Base-by-base conservation (phyloP, 306 rosid species). In the Ormosia semicastrata region DNA sequence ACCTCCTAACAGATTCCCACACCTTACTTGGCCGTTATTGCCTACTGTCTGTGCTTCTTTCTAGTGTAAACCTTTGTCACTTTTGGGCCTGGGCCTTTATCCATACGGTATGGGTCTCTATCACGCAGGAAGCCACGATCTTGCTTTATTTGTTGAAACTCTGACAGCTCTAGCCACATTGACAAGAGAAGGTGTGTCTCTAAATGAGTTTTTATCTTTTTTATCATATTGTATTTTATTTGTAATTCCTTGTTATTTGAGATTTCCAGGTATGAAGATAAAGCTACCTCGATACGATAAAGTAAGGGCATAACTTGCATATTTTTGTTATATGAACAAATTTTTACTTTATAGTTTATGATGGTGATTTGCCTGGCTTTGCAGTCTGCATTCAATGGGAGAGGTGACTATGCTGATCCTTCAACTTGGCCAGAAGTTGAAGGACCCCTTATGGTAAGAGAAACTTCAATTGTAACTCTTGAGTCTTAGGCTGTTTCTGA, bases 71-170 rank as follows among this genome's bases (percentile, higher is more conserved):
- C n/a, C n/a, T n/a, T n/a, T n/a, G n/a, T n/a, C n/a, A n/a, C n/a
- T n/a, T n/a, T n/a, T n/a, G n/a, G n/a, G n/a, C n/a, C n/a, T n/a
- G n/a, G n/a, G n/a, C n/a, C n/a, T n/a, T n/a, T n/a, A n/a, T n/a
- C n/a, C n/a, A n/a, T n/a, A n/a, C n/a, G n/a, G n/a, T n/a, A n/a
- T n/a, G n/a, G n/a, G n/a, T n/a, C n/a, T n/a, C n/a, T n/a, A n/a
- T n/a, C n/a, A n/a, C n/a, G 98, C 99, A 15, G 99, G 99, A 63
- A 95, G 97, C 86, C 99, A 95, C 50, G 98, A 95, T 87, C 98
- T 95, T 86, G 49, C 87, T 17, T 66, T 95, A 44, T 92, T 94
- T 39, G 84, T 92, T 15, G 91, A 95, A 91, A 89, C 94, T n/a
- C 71, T 93, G 71, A 79, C 87, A 40, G 78, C 90, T 56, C 57